Conservation (phyloP, 345 rosid species). For the Clarkia xantiana region DNA sequence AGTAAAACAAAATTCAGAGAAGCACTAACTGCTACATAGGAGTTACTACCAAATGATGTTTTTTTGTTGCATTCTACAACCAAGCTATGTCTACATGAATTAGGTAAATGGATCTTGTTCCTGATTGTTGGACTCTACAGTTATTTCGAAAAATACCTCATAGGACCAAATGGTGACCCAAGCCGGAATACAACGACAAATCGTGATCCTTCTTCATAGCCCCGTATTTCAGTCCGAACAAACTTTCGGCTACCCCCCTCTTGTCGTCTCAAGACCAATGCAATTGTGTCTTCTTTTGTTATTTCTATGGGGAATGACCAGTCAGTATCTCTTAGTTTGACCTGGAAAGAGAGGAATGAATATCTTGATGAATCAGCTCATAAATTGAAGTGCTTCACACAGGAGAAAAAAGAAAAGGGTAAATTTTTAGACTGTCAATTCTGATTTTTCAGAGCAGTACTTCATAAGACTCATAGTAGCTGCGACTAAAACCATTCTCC, state of each 20-base stretch:
- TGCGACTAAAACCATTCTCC: no score
- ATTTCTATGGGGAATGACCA: slow-evolving; percentile 92
- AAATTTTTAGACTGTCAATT: no score
- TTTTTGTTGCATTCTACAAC: no score
- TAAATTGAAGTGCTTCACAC: neutral
- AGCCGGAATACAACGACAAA: slow-evolving; percentile 79
- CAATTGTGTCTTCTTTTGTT: slow-evolving; percentile 75
- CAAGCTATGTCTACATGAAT: no score
- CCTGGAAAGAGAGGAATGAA: slow-evolving; percentile 24
- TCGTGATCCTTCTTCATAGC: slow-evolving; percentile 97
- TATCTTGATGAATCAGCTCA: slow-evolving; percentile 1
- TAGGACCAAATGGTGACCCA: slow-evolving; percentile 70
- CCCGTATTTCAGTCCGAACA: slow-evolving; percentile 77
- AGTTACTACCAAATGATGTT: no score
- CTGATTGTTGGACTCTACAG: no score
- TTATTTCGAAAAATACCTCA: slow-evolving; percentile 39
- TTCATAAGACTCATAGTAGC: no score
- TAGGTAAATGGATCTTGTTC: no score
- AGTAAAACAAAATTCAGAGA: neutral
- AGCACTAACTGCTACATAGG: no score
- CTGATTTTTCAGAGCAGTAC: no score
- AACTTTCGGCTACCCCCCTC: slow-evolving; percentile 32
- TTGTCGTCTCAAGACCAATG: slow-evolving; percentile 54
- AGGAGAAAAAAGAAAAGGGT: no score
- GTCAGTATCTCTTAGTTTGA: slow-evolving; percentile 56